Evolutionary conservation across 2,329 filamentous ascomycete species (phyloP), one percentile per base, ranked within the genome.

Genomic region (Mollisia scopiformis): DNA sequence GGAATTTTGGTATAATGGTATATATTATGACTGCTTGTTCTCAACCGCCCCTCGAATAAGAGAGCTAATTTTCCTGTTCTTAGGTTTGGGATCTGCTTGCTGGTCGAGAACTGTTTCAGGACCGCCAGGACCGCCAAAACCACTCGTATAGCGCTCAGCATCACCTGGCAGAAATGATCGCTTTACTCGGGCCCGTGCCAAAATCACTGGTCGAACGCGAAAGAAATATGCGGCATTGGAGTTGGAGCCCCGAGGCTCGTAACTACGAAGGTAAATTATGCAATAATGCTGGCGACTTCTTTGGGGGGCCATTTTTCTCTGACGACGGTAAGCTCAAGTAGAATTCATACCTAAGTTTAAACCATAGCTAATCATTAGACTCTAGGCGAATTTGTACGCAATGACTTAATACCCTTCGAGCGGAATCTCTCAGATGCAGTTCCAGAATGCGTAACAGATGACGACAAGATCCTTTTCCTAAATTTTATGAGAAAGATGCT

Each of bases 91-190:
- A n/a, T n/a, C n/a, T n/a, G n/a, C n/a, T n/a, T n/a, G n/a, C n/a
- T n/a, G n/a, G n/a, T n/a, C n/a, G n/a, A n/a, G n/a, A n/a, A n/a
- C n/a, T n/a, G n/a, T n/a, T n/a, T n/a, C n/a, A n/a, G n/a, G n/a
- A n/a, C n/a, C n/a, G n/a, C n/a, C n/a, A n/a, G n/a, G n/a, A n/a
- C n/a, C n/a, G n/a, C n/a, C n/a, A n/a, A n/a, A n/a, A n/a, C n/a
- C n/a, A n/a, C n/a, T n/a, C n/a, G n/a, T n/a, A n/a, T n/a, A n/a
- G n/a, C n/a, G 93, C 97, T 73, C 94, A 27, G 35, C 52, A 51
- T 46, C 62, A 98, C 78, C 96, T 97, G 68, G 94, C 94, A 10
- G 93, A 97, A 74, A 97, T 98, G 72, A 97, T 97, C 73, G 94
- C 97, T 75, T 83, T 98, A 7, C 86, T 97, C 21, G 94, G 94